Percentiles rank a stretch among this genome's conserved stretches.
phyloP scores from a whole-genome alignment of 2,329 filamentous ascomycete species.

The Xylariaceae sp. region DNA sequence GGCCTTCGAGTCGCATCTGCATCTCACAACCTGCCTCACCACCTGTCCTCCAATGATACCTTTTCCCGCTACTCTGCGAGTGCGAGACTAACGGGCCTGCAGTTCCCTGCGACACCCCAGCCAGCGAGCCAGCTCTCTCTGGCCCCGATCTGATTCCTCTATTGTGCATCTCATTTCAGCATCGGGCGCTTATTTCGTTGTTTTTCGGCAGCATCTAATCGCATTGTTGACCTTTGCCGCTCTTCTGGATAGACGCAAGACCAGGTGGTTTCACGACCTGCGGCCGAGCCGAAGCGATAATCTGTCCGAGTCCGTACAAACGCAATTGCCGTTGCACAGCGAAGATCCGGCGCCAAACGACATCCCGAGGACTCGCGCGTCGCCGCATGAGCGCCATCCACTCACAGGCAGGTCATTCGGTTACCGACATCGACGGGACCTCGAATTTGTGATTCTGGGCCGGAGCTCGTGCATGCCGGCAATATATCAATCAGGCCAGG shows the following conservation, averaged over 20 bases:
- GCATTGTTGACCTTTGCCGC: constrained; percentile 3
- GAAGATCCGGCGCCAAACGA: not conserved
- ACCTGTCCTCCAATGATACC: constrained; percentile 3
- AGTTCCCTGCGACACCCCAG: not conserved
- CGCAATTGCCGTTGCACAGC: too few species aligned
- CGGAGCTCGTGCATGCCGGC: not conserved
- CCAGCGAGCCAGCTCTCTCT: not conserved
- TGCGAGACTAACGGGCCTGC: too few species aligned
- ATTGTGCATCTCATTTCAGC: not conserved
- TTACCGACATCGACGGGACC: not conserved
- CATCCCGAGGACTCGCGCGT: not conserved
- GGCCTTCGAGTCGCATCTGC: constrained; percentile 7
- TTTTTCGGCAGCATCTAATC: constrained; percentile 1
- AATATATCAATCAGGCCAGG: not conserved
- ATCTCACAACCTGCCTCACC: constrained; percentile 2
- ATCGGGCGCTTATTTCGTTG: constrained; percentile 1
- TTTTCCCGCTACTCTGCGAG: too few species aligned
- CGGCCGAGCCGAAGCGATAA: not conserved
- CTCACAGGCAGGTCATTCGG: not conserved
- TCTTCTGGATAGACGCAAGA: constrained; percentile 8
- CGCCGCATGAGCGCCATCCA: too few species aligned
- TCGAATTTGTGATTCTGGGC: not conserved
- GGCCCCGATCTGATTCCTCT: not conserved
- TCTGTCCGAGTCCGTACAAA: too few species aligned
- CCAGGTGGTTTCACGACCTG: constrained; percentile 7